Percentiles rank a stretch among this genome's conserved stretches.
These are phyloP conservation scores for Leccinum pachyderme DNA, from an alignment of 1,284 basidiomycete genomes.

Conservation along the genomic window DNA sequence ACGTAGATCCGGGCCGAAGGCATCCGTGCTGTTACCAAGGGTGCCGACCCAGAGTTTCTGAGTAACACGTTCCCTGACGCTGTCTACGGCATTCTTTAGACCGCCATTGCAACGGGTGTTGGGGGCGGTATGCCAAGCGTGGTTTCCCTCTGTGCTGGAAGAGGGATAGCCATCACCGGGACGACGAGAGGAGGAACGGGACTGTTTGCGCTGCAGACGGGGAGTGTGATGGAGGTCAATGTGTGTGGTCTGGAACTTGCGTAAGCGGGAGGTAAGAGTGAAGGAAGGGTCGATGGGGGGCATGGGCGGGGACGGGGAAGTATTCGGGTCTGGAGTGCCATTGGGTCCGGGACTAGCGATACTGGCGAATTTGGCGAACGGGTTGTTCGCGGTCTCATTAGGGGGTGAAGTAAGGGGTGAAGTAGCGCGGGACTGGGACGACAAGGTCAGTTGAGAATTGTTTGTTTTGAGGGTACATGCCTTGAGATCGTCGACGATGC, in stretches of 20 bases:
- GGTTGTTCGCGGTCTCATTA: slow-evolving; percentile 37
- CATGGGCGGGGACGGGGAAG: slow-evolving; percentile 17
- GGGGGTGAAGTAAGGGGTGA: slow-evolving; percentile 41
- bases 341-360: slow-evolving; percentile 18
- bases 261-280: slow-evolving; percentile 21
- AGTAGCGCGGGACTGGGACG: slow-evolving; percentile 38
- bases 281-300: slow-evolving; percentile 25
- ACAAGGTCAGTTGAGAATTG: not conserved
- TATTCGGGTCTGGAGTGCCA: slow-evolving; percentile 1
- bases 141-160: slow-evolving; percentile 13
- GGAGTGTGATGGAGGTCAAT: slow-evolving; percentile 32
- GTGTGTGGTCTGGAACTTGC: slow-evolving; percentile 43
- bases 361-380: slow-evolving; percentile 40
- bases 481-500: slow-evolving; percentile 78
- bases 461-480: slow-evolving; percentile 25
- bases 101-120: slow-evolving; percentile 80
- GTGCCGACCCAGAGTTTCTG: slow-evolving; percentile 81
- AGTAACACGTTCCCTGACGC: slow-evolving; percentile 50
- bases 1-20: slow-evolving; percentile 54
- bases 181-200: slow-evolving; percentile 50
- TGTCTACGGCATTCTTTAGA: slow-evolving; percentile 74
- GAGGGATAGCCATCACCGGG: slow-evolving; percentile 19
- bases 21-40: slow-evolving; percentile 66
- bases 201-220: slow-evolving; percentile 45
- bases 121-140: slow-evolving; percentile 57